Conservation (phyloP, 139 green algal genomes). For the Microglena sp. region DNA sequence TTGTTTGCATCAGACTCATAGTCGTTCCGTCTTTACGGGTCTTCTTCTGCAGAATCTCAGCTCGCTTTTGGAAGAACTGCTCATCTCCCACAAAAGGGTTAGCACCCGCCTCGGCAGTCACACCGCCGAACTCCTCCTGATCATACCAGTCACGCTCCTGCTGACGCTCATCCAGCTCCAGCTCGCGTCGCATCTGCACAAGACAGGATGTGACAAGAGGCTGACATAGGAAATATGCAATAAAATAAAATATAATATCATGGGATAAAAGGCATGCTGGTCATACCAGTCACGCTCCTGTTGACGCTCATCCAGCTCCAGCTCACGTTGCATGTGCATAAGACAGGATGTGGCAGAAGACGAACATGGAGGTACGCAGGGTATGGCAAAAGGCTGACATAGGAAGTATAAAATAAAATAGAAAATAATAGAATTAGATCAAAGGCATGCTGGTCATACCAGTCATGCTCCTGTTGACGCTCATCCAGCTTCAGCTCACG, state of each 20-base stretch:
- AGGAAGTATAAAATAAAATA: background rate
- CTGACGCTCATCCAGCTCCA: slow-evolving; percentile 67
- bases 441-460: slow-evolving; percentile 8
- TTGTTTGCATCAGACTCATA: slow-evolving; percentile 81
- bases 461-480: slow-evolving; percentile 6
- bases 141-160: slow-evolving; percentile 80
- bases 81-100: slow-evolving; percentile 27
- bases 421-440: slow-evolving; percentile 13
- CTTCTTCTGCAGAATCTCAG: slow-evolving; percentile 52
- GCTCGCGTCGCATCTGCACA: slow-evolving; percentile 26
- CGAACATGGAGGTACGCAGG: background rate
- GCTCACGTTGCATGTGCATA: background rate
- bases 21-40: slow-evolving; percentile 69
- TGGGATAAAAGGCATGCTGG: too few relatives aligned
- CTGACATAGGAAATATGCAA: too few relatives aligned
- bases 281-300: slow-evolving; percentile 5
- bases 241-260: too few relatives aligned
- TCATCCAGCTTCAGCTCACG: slow-evolving; percentile 51
- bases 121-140: slow-evolving; percentile 68
- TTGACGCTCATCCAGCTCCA: slow-evolving; percentile 4
- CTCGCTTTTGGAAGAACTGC: slow-evolving; percentile 44
- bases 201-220: background rate
- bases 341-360: background rate
- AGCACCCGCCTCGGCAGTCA: background rate
- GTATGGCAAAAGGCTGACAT: background rate